These are phyloP conservation scores for Pharus latifolius DNA, from an alignment of 176 grass and related monocot genomes.

Conservation along the genomic window DNA sequence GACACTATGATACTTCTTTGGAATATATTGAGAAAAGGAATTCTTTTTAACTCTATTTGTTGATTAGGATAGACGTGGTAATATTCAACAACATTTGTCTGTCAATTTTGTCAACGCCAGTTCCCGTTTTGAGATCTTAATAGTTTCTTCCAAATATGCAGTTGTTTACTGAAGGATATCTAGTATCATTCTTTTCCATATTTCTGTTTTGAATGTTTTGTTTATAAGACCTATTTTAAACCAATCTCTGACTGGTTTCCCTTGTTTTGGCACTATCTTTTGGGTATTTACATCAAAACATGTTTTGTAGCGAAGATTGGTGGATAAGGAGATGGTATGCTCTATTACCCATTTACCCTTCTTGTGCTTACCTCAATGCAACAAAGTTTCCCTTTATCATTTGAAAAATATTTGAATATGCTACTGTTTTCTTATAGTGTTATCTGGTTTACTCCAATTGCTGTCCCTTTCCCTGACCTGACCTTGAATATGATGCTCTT, in stretches of 20 bases:
- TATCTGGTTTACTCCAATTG: not conserved
- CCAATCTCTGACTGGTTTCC: constrained; percentile 19
- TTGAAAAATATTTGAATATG: not conserved
- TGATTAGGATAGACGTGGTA: no score
- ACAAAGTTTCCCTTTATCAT: not conserved
- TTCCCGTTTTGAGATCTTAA: not conserved
- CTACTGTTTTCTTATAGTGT: not conserved
- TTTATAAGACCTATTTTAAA: not conserved
- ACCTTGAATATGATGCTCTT: not conserved
- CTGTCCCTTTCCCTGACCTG: not conserved
- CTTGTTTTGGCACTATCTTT: constrained; percentile 14
- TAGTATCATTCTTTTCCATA: not conserved
- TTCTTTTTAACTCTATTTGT: no score
- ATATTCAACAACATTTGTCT: not conserved
- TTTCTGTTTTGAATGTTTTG: constrained; percentile 11
- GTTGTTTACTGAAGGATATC: not conserved
- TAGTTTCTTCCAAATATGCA: not conserved
- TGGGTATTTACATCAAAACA: constrained; percentile 16
- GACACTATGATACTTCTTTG: not conserved
- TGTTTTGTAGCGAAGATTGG: constrained; percentile 70
- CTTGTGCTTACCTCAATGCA: not conserved
- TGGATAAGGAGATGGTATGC: constrained; percentile 79
- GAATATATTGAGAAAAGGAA: not conserved
- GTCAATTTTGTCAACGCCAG: not conserved
- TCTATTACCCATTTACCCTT: constrained; percentile 5